Percentiles rank a stretch among this genome's conserved stretches.
Conservation (phyloP, 768 basidiomycete species). For the Leucogyrophana mollusca region DNA sequence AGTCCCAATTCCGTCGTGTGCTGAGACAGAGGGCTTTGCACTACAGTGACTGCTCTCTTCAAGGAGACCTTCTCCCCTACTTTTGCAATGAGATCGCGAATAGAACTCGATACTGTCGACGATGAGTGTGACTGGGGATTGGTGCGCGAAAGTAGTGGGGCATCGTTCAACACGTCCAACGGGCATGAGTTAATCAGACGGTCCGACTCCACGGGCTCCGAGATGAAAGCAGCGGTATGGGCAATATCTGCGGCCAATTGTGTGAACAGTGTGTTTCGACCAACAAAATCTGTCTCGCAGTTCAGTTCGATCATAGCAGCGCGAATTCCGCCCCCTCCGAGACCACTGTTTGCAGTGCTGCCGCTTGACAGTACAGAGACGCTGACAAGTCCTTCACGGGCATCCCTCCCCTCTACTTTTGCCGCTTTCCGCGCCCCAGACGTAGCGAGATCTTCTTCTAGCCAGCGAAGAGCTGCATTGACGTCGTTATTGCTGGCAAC, state of each 20-base stretch:
- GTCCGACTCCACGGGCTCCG: conserved; percentile 42
- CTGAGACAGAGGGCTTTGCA: conserved; percentile 35
- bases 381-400: conserved; percentile 79
- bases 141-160: conserved; percentile 61
- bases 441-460: conserved; percentile 67
- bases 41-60: conserved; percentile 52
- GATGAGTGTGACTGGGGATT: conserved; percentile 30
- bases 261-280: conserved; percentile 78
- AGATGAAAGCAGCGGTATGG: conserved; percentile 76
- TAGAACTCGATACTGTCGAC: conserved; percentile 57
- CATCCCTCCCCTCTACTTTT: conserved; percentile 74
- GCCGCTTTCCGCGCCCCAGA: conserved; percentile 80
- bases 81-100: conserved; percentile 69
- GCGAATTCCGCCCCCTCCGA: conserved; percentile 49
- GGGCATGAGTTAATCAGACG: conserved; percentile 48
- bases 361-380: conserved; percentile 73
- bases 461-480: conserved; percentile 73
- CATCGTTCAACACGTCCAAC: conserved; percentile 52
- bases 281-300: conserved; percentile 98
- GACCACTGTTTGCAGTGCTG: conserved; percentile 33
- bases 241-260: conserved; percentile 77
- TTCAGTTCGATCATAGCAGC: conserved; percentile 90
- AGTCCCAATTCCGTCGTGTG: conserved; percentile 36
- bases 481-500: conserved; percentile 71
- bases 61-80: conserved; percentile 79